phyloP scores from a whole-genome alignment of 2,329 filamentous ascomycete genomes.

The Colletotrichum costaricense region DNA sequence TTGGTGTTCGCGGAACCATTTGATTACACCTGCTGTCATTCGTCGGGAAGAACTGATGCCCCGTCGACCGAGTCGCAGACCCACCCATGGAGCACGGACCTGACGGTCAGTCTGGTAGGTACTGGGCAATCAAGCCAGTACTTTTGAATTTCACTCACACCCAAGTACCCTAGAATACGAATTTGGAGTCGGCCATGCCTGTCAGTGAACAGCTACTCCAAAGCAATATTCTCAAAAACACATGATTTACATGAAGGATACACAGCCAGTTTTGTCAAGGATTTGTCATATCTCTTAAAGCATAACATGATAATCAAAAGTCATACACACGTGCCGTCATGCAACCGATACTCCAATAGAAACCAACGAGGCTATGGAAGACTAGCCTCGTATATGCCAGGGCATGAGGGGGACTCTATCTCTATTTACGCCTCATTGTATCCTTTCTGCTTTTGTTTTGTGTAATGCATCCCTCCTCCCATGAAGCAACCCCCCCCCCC shows the following conservation, averaged over 20 bases:
- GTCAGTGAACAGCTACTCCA: not conserved
- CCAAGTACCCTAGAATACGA: not conserved
- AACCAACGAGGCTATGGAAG: slow-evolving; percentile 11
- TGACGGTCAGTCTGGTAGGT: not conserved
- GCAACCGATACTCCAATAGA: slow-evolving; percentile 27
- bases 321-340: slow-evolving; percentile 27
- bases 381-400: slow-evolving; percentile 30
- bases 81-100: not conserved
- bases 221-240: not conserved
- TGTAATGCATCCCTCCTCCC: slow-evolving; percentile 14
- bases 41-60: slow-evolving; percentile 31
- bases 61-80: slow-evolving; percentile 10
- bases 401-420: slow-evolving; percentile 32
- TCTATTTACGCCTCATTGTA: slow-evolving; percentile 35
- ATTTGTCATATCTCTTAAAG: slow-evolving; percentile 16
- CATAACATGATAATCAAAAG: slow-evolving; percentile 23
- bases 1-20: slow-evolving; percentile 32
- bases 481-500: not conserved
- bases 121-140: not conserved
- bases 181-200: not conserved
- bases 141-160: not conserved
- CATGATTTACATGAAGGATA: not conserved
- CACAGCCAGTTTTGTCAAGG: not conserved
- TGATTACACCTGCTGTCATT: slow-evolving; percentile 35
- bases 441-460: slow-evolving; percentile 30